Base-by-base conservation (phyloP, 2,329 filamentous ascomycete genomes). In the Rhynchosporium graminicola region DNA sequence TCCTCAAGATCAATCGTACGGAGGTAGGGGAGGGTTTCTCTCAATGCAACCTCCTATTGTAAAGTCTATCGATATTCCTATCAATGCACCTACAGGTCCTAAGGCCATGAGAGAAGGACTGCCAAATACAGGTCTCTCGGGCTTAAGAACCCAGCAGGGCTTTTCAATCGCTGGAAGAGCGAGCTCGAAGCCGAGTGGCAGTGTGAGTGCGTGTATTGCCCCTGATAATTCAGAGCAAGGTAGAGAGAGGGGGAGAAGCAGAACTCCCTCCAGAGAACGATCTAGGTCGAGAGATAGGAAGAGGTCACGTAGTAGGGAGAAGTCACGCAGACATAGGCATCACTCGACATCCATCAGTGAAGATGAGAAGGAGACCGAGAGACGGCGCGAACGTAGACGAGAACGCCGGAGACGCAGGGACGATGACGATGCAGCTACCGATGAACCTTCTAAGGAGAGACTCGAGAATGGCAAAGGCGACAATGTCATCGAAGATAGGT, bases 91-190 rank as follows among this genome's bases (percentile, higher is more conserved):
- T 33, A 96, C 90, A 60, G 95, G 93, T 9, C 95, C 95, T 54
- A 93, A 95, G 77, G 95, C 95, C 20, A 96, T 98, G 91, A 85
- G 94, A 66, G 89, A 95, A 76, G 92, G 92, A 36, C 80, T 92
- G 10, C 90, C 91, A 57, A 96, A 96, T 75, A 93, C 88, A 62
- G 91, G 90, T 68, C 83, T 90, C 59, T 83, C 87, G 67, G 84
- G 89, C 70, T 74, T 87, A 74, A 80, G 85, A 65, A 71, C 65
- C 33, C 33, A 36, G 31, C 65, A 70, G 57, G 67, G 75, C 20
- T 78, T 79, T 63, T 74, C 77, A 15, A 70, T 72, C 56, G 71
- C 74, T 57, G 75, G 73, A 55, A 72, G 73, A 60, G 70, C 70
- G 54, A 68, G 31, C 58, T 70, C 68, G 13, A 68, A 63, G 62